These are phyloP conservation scores for Penicillium pulvis DNA, from an alignment of 495 filamentous ascomycete genomes.

Conservation along the genomic window DNA sequence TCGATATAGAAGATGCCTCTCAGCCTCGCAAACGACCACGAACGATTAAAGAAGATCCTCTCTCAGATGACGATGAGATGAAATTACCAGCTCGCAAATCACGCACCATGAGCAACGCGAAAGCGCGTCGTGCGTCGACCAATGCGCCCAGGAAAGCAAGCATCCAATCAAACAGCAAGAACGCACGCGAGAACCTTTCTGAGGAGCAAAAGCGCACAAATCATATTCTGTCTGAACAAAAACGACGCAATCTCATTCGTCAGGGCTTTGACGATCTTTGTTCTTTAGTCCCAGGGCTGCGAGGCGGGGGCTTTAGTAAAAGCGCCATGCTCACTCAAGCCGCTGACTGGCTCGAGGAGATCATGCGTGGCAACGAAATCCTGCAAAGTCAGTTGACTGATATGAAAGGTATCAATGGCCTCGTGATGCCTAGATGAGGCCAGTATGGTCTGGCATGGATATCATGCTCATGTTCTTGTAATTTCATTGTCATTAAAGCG, in stretches of 20 bases:
- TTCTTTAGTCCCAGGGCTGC: conserved; percentile 70
- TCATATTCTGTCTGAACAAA: conserved; percentile 88
- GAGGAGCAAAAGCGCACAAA: conserved; percentile 85
- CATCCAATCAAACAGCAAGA: conserved; percentile 43
- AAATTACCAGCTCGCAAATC: conserved; percentile 52
- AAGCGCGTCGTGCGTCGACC: conserved; percentile 34
- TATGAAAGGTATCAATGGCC: conserved; percentile 44
- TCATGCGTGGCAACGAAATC: conserved; percentile 66
- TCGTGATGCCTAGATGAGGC: conserved; percentile 45
- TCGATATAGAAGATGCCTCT: conserved; percentile 26
- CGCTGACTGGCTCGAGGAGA: conserved; percentile 70
- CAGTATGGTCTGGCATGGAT: conserved; percentile 16
- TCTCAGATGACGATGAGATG: conserved; percentile 42
- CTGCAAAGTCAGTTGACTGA: conserved; percentile 49
- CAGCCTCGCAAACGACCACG: conserved; percentile 42
- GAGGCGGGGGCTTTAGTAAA: conserved; percentile 73
- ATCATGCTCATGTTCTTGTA: conserved; percentile 24
- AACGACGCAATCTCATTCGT: conserved; percentile 76
- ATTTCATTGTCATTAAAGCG: conserved; percentile 17
- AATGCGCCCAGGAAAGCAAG: conserved; percentile 37
- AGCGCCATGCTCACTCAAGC: conserved; percentile 71
- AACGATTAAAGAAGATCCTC: conserved; percentile 38
- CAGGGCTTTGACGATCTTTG: conserved; percentile 74
- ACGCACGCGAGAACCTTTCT: conserved; percentile 71
- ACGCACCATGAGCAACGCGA: conserved; percentile 38